Evolutionary conservation across 108 stramenopile species (phyloP).

Genomic region (Stephanodiscus triporus): DNA sequence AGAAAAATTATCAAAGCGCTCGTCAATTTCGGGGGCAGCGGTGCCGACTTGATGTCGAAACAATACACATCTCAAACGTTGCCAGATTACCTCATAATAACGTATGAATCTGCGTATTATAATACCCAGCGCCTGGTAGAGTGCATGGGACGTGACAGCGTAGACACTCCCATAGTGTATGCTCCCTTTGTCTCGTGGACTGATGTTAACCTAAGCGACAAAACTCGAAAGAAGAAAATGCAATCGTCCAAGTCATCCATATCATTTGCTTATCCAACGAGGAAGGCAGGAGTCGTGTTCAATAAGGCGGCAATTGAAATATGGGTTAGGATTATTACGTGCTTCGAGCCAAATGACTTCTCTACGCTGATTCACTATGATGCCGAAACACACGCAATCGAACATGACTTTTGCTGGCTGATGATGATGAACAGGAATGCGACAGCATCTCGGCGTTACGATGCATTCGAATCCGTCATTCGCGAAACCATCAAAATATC

Average conservation of each 20-base stretch:
- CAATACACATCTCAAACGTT: not conserved
- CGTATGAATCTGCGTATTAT: conserved; percentile 20
- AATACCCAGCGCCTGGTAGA: conserved; percentile 13
- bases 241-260: not conserved
- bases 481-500: conserved; percentile 6
- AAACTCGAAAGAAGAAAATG: no score
- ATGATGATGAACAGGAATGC: not conserved
- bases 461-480: conserved; percentile 19
- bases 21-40: not conserved
- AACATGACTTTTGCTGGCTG: conserved; percentile 13
- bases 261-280: conserved; percentile 16
- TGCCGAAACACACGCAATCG: conserved; percentile 13
- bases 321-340: conserved; percentile 17
- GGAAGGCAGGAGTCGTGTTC: conserved; percentile 20
- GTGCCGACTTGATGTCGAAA: not conserved
- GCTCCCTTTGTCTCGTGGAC: conserved; percentile 18
- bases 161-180: conserved; percentile 12
- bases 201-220: no score
- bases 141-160: conserved; percentile 1
- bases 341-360: conserved; percentile 7
- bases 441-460: not conserved
- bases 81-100: conserved; percentile 24
- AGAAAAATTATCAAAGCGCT: conserved; percentile 25
- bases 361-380: conserved; percentile 15
- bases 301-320: conserved; percentile 24